Conservation (phyloP, 164 flowering plant genomes). For the Berberis vulgaris region DNA sequence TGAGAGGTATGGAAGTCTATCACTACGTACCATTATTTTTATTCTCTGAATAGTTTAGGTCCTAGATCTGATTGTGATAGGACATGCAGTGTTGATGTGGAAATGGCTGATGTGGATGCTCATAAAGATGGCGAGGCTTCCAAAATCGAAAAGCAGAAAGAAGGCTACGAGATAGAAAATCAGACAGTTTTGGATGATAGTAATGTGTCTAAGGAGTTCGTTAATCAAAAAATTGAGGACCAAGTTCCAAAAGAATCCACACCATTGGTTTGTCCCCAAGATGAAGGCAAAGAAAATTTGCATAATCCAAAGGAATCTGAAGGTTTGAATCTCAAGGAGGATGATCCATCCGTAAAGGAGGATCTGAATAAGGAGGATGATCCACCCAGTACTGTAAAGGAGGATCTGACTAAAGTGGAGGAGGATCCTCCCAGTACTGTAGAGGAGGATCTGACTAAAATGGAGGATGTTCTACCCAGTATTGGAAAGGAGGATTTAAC, state of each 20-base stretch:
- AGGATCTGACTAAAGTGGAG: conserved; percentile 2
- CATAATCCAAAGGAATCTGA: neutral
- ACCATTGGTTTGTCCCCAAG: conserved; percentile 14
- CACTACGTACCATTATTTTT: conserved; percentile 2
- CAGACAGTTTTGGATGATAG: conserved; percentile 13
- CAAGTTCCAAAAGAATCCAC: conserved; percentile 26
- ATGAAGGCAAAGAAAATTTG: conserved; percentile 15
- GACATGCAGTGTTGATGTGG: conserved; percentile 37
- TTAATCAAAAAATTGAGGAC: conserved; percentile 23
- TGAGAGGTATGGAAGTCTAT: conserved; percentile 43
- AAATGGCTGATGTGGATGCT: conserved; percentile 15
- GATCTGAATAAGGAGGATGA: conserved; percentile 1
- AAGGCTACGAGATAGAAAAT: neutral
- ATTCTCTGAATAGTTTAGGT: conserved; percentile 6
- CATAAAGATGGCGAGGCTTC: neutral
- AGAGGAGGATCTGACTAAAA: conserved; percentile 15
- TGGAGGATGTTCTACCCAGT: conserved; percentile 6
- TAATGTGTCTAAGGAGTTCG: conserved; percentile 15
- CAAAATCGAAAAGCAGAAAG: neutral
- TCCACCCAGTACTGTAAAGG: conserved; percentile 15
- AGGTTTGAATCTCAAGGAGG: neutral
- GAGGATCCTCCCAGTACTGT: conserved; percentile 5
- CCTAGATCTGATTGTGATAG: conserved; percentile 15
- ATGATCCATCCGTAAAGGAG: conserved; percentile 12
- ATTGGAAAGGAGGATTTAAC: conserved; percentile 15